phyloP scores from a whole-genome alignment of 1,284 basidiomycete genomes.

The Phlebopus sp. region DNA sequence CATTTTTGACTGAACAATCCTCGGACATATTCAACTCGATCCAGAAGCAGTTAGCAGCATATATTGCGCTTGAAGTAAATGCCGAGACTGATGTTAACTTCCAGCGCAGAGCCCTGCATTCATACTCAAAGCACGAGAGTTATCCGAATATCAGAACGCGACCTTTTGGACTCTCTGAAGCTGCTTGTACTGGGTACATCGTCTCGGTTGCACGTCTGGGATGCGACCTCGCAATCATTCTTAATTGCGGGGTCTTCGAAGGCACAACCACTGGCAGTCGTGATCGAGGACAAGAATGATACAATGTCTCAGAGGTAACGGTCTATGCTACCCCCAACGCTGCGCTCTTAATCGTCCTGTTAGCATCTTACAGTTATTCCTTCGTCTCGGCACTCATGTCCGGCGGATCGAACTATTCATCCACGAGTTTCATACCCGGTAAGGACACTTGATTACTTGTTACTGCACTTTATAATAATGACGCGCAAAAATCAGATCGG shows the following conservation, averaged over 20 bases:
- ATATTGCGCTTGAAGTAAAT: not conserved
- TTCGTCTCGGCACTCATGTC: conserved; percentile 59
- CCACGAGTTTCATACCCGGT: conserved; percentile 45
- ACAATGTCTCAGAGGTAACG: conserved; percentile 53
- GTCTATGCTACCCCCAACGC: not conserved
- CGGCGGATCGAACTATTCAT: conserved; percentile 62
- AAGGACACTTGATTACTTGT: conserved; percentile 2
- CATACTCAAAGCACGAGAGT: conserved; percentile 36
- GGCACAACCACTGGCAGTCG: conserved; percentile 34
- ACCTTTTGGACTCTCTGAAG: conserved; percentile 51
- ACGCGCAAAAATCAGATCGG: conserved; percentile 32
- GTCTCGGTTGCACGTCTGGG: conserved; percentile 63
- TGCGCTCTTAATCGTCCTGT: not conserved
- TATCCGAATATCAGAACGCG: conserved; percentile 42
- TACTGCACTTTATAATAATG: not conserved
- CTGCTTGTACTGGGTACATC: conserved; percentile 61
- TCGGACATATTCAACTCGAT: conserved; percentile 47
- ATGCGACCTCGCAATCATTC: conserved; percentile 49
- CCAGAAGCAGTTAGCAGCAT: conserved; percentile 51
- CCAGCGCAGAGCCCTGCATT: conserved; percentile 42
- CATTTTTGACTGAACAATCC: conserved; percentile 67
- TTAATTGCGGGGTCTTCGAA: conserved; percentile 32
- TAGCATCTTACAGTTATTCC: conserved; percentile 59
- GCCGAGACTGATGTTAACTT: conserved; percentile 12
- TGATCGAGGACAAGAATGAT: conserved; percentile 55